phyloP scores from a whole-genome alignment of 805 yeast species.

The Alloascoidea hylecoeti region DNA sequence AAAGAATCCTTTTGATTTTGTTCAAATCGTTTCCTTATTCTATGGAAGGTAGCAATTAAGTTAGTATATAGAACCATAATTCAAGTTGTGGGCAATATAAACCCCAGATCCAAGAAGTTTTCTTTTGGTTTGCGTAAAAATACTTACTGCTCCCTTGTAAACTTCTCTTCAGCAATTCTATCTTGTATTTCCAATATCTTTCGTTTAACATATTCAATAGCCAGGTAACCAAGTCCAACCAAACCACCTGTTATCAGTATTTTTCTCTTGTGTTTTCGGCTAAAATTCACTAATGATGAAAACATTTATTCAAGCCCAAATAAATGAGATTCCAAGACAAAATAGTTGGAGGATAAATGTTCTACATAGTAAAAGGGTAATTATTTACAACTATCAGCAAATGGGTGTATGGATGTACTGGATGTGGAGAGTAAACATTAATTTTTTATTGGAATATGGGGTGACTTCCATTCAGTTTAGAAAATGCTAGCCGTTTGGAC shows the following conservation, averaged over 20 bases:
- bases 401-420: too few relatives aligned
- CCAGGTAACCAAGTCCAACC: constrained; percentile 21
- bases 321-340: too few relatives aligned
- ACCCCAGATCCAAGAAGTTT: too few relatives aligned
- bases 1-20: constrained; percentile 70
- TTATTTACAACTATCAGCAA: too few relatives aligned
- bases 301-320: too few relatives aligned
- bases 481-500: too few relatives aligned
- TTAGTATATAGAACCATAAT: not conserved
- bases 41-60: not conserved
- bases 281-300: constrained; percentile 16
- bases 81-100: not conserved
- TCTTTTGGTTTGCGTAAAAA: not conserved
- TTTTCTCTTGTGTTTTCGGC: constrained; percentile 21
- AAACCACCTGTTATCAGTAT: constrained; percentile 21
- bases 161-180: constrained; percentile 31
- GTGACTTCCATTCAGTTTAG: too few relatives aligned
- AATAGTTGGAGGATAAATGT: too few relatives aligned
- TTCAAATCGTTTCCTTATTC: constrained; percentile 49
- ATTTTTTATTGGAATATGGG: too few relatives aligned
- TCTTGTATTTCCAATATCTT: constrained; percentile 26
- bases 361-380: too few relatives aligned
- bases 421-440: too few relatives aligned
- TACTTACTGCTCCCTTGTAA: constrained; percentile 30
- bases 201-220: constrained; percentile 18